Evolutionary conservation across 495 filamentous ascomycete species (phyloP).

Genomic region (Tuber melanosporum): DNA sequence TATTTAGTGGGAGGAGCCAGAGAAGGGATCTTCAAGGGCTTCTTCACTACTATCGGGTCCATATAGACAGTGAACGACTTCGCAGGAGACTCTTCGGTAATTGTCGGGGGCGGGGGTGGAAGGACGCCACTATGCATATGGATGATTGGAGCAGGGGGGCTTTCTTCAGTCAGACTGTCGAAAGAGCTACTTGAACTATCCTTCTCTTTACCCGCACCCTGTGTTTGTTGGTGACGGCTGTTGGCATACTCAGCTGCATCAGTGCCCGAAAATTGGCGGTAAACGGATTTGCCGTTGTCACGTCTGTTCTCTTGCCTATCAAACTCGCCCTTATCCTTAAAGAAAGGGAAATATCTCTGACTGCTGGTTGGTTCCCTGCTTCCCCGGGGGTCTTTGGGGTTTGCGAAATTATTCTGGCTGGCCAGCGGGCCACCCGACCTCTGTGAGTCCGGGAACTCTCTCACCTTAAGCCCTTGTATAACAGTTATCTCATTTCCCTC

Average conservation of each 20-base stretch:
- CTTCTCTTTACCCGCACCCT: neutral
- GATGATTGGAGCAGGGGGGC: neutral
- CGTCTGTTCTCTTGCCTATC: neutral
- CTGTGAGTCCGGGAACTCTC: neutral
- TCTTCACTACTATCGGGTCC: neutral
- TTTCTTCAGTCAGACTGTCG: neutral
- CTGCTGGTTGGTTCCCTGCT: neutral
- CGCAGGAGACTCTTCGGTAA: neutral
- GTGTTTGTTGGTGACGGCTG: neutral
- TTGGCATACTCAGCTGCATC: neutral
- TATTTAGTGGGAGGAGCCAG: neutral
- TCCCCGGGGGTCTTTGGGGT: neutral
- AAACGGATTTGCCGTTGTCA: neutral
- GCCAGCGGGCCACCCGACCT: neutral
- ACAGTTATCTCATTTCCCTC: neutral
- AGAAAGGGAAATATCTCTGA: neutral
- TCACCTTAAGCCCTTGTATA: neutral
- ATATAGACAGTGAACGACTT: neutral
- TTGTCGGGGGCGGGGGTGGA: neutral
- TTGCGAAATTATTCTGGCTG: neutral
- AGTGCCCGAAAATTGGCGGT: neutral
- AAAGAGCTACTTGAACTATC: neutral
- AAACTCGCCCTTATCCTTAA: neutral
- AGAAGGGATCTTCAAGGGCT: neutral
- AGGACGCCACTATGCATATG: conserved; percentile 2